Percentiles rank a stretch among this genome's conserved stretches.
Evolutionary conservation across 345 rosid genomes (phyloP).

Genomic region (Linum tenue): DNA sequence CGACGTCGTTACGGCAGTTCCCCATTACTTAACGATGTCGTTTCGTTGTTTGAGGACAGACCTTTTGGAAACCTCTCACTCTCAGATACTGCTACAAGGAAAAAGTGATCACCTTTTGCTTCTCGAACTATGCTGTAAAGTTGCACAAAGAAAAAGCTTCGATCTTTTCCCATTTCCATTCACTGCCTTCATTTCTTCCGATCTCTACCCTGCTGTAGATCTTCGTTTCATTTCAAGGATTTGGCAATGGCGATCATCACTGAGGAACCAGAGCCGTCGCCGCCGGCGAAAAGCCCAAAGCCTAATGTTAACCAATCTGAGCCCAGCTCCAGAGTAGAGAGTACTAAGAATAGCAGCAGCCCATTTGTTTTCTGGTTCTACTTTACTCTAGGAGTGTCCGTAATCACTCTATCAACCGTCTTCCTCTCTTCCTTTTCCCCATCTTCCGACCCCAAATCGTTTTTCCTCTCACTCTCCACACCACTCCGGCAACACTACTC

Average conservation of each 20-base stretch:
- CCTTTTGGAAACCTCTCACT: too few species aligned
- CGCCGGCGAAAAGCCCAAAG: slow-evolving; percentile 14
- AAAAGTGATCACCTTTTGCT: not conserved
- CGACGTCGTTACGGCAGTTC: too few species aligned
- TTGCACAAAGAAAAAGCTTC: not conserved
- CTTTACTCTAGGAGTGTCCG: slow-evolving; percentile 44
- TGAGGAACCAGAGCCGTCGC: slow-evolving; percentile 44
- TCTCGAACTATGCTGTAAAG: not conserved
- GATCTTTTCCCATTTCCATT: not conserved
- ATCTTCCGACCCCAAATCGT: slow-evolving; percentile 57
- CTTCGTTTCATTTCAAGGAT: not conserved
- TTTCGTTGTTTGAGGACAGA: too few species aligned
- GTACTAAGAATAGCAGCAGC: slow-evolving; percentile 17
- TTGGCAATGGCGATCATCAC: slow-evolving; percentile 60
- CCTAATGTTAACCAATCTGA: slow-evolving; percentile 8
- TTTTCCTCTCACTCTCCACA: slow-evolving; percentile 67
- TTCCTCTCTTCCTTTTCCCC: slow-evolving; percentile 36
- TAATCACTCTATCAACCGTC: slow-evolving; percentile 39
- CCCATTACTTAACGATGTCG: too few species aligned
- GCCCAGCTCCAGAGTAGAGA: slow-evolving; percentile 13
- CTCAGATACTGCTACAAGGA: too few species aligned
- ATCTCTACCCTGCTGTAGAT: not conserved
- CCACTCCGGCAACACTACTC: slow-evolving; percentile 79
- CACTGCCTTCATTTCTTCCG: not conserved
- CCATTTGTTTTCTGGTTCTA: slow-evolving; percentile 83